A percentile compares a stretch with the other conserved stretches of the same genome.
phyloP scores from a whole-genome alignment of 129 eudicot genomes.

The Centella asiatica region DNA sequence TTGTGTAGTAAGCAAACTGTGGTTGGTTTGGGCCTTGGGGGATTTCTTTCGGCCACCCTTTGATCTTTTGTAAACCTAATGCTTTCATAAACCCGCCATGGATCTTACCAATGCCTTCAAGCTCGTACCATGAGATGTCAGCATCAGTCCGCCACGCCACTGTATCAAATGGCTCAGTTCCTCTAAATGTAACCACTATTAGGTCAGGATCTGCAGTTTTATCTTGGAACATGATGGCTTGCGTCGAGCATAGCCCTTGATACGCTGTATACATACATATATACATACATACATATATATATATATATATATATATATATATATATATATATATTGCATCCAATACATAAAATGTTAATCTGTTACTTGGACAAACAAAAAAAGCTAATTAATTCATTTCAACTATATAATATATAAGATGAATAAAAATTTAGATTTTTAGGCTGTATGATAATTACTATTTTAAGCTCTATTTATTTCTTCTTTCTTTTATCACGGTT shows the following conservation, averaged over 20 bases:
- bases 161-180: slow-evolving; percentile 44
- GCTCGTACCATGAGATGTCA: slow-evolving; percentile 49
- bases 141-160: slow-evolving; percentile 44
- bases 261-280: slow-evolving; percentile 25
- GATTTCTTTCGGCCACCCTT: slow-evolving; percentile 30
- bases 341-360: no score
- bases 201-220: slow-evolving; percentile 14
- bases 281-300: no score
- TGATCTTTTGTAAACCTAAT: slow-evolving; percentile 33
- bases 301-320: no score
- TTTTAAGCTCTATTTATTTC: no score
- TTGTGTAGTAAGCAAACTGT: slow-evolving; percentile 40
- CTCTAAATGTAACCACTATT: slow-evolving; percentile 52
- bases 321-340: no score
- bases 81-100: slow-evolving; percentile 47
- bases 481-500: no score
- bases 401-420: no score
- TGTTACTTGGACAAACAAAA: no score
- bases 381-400: no score
- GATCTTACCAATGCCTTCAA: slow-evolving; percentile 33
- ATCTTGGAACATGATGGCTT: slow-evolving; percentile 44
- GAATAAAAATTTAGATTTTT: no score
- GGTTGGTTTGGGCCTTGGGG: slow-evolving; percentile 5
- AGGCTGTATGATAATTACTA: no score
- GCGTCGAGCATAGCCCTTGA: slow-evolving; percentile 36